Evolutionary conservation across 352 stramenopile species (phyloP).

Genomic region (Phytophthora pluvialis): DNA sequence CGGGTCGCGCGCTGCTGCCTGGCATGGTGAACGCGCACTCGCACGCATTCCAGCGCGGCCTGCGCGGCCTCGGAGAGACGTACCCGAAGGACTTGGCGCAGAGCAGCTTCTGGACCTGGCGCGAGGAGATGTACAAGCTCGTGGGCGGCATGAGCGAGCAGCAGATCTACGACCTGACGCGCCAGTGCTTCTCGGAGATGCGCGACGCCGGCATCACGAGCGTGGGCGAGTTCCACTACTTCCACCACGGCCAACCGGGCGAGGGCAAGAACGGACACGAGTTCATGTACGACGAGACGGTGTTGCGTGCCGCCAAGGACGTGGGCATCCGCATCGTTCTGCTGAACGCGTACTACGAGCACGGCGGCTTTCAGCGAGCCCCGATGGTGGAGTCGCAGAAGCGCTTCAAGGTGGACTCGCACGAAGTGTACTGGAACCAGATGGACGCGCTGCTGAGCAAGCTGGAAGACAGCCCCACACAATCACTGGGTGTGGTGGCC

Average conservation of each 20-base stretch:
- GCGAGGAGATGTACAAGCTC: conserved; percentile 86
- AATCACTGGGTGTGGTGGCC: conserved; percentile 73
- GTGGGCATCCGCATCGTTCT: conserved; percentile 78
- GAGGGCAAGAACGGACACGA: conserved; percentile 43
- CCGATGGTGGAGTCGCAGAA: conserved; percentile 69
- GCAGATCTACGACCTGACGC: conserved; percentile 70
- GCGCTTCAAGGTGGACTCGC: conserved; percentile 73
- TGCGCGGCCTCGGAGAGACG: conserved; percentile 77
- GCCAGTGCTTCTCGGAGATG: conserved; percentile 85
- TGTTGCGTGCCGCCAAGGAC: conserved; percentile 64
- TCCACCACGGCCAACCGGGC: conserved; percentile 60
- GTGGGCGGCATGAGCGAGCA: conserved; percentile 68
- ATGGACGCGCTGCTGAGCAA: conserved; percentile 59
- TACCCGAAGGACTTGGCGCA: conserved; percentile 55
- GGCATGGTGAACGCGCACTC: conserved; percentile 87
- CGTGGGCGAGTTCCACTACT: conserved; percentile 85
- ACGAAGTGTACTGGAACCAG: conserved; percentile 71
- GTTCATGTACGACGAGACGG: conserved; percentile 77
- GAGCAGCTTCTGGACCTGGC: conserved; percentile 86
- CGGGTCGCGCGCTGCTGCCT: conserved; percentile 58
- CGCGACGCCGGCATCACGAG: conserved; percentile 77
- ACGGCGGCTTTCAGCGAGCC: conserved; percentile 66
- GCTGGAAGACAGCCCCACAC: conserved; percentile 40
- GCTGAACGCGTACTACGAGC: conserved; percentile 80
- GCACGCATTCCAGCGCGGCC: conserved; percentile 77